Evolutionary conservation across 805 yeast genomes (phyloP).

Genomic region (Wickerhamiella brachini): DNA sequence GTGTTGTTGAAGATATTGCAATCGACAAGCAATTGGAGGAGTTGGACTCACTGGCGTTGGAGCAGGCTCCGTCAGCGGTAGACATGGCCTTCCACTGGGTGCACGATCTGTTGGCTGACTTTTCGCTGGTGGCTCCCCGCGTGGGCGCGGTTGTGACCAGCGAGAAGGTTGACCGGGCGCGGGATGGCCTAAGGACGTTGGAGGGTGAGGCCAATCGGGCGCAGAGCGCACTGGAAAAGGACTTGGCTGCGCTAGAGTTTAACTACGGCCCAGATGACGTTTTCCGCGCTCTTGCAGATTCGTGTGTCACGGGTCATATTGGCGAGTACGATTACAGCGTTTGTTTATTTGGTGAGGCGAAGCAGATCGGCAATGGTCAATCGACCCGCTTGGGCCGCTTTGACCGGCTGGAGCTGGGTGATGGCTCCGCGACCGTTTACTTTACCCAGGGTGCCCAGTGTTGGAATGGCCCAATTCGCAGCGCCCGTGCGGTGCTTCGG

Average conservation of each 20-base stretch:
- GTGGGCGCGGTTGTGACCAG: background rate
- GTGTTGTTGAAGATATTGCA: background rate
- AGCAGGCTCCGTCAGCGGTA: background rate
- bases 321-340: conserved; percentile 63
- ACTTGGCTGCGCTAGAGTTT: conserved; percentile 13
- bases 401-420: conserved; percentile 16
- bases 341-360: conserved; percentile 41
- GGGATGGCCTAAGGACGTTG: conserved; percentile 6
- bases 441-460: conserved; percentile 63
- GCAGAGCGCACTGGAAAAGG: conserved; percentile 11
- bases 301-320: conserved; percentile 34
- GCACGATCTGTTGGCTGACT: background rate
- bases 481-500: conserved; percentile 44
- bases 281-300: conserved; percentile 40
- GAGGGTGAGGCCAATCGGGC: conserved; percentile 11
- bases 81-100: background rate
- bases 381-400: conserved; percentile 39
- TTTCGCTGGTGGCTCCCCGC: conserved; percentile 1
- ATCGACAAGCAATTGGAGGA: background rate
- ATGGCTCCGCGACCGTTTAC: conserved; percentile 23
- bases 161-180: conserved; percentile 4
- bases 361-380: conserved; percentile 40
- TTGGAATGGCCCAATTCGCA: conserved; percentile 88
- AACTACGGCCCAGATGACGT: conserved; percentile 50
- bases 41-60: background rate